phyloP scores from a whole-genome alignment of 208 protist genomes.

The Leishmania gerbilli region DNA sequence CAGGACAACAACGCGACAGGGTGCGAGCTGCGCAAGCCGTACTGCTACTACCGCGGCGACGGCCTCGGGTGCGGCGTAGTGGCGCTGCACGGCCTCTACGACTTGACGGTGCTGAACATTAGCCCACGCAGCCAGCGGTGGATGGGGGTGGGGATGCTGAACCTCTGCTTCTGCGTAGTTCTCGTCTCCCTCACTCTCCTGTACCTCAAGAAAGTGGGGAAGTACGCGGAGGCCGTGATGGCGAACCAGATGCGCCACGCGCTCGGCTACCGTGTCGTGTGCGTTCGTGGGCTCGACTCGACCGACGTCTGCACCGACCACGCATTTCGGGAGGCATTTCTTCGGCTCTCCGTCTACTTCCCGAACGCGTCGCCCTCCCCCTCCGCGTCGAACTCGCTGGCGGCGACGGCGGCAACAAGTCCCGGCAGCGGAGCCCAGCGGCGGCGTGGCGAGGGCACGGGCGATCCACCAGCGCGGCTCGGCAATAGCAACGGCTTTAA shows the following conservation, averaged over 20 bases:
- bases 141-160: slow-evolving; percentile 60
- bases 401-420: neutral
- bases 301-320: slow-evolving; percentile 35
- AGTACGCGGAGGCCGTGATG: slow-evolving; percentile 67
- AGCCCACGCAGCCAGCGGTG: slow-evolving; percentile 55
- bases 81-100: slow-evolving; percentile 72
- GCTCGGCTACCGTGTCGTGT: slow-evolving; percentile 78
- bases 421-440: neutral
- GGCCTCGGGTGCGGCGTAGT: slow-evolving; percentile 53
- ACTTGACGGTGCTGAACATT: slow-evolving; percentile 82
- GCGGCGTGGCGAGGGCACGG: slow-evolving; percentile 1
- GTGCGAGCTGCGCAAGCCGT: slow-evolving; percentile 55
- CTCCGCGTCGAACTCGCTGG: neutral
- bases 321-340: slow-evolving; percentile 42
- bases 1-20: slow-evolving; percentile 50
- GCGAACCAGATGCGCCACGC: slow-evolving; percentile 59
- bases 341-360: slow-evolving; percentile 65
- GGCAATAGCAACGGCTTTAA: slow-evolving; percentile 7
- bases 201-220: slow-evolving; percentile 47
- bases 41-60: slow-evolving; percentile 49
- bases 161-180: slow-evolving; percentile 62
- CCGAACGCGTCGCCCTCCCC: neutral
- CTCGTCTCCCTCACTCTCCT: slow-evolving; percentile 49
- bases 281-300: slow-evolving; percentile 60
- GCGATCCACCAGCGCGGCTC: neutral